These are phyloP conservation scores for Aspergillus ellipticus DNA, from an alignment of 495 filamentous ascomycete species.

Conservation along the genomic window DNA sequence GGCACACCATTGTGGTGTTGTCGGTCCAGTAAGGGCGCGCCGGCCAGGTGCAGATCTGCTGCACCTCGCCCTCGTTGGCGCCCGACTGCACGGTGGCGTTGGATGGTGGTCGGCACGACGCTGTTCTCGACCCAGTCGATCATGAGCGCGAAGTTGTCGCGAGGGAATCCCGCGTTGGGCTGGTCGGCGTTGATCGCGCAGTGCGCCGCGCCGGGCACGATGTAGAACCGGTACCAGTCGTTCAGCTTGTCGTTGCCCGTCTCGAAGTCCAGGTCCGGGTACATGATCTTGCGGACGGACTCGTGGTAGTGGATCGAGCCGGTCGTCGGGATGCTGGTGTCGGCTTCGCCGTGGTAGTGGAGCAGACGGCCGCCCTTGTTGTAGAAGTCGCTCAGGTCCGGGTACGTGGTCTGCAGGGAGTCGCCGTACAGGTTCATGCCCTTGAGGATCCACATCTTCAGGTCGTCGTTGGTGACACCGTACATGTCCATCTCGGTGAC, in stretches of 20 bases:
- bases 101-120: no score
- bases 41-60: no score
- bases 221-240: neutral
- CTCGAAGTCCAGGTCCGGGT: no score
- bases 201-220: neutral
- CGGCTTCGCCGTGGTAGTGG: constrained; percentile 35
- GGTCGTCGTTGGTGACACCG: no score
- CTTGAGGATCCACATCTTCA: no score
- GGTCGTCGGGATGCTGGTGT: constrained; percentile 15
- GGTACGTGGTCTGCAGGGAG: neutral
- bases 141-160: neutral
- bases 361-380: constrained; percentile 38
- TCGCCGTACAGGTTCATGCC: neutral
- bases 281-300: neutral
- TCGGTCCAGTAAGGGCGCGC: no score
- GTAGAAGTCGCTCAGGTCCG: constrained; percentile 28
- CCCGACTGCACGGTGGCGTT: no score
- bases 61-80: no score
- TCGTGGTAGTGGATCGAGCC: neutral
- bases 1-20: no score
- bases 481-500: no score
- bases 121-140: constrained; percentile 10
- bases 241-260: no score
- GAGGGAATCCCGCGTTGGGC: neutral
- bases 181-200: neutral